These are phyloP conservation scores for Dissophora ornata DNA, from an alignment of 192 early-diverging fungal genomes.

Conservation along the genomic window DNA sequence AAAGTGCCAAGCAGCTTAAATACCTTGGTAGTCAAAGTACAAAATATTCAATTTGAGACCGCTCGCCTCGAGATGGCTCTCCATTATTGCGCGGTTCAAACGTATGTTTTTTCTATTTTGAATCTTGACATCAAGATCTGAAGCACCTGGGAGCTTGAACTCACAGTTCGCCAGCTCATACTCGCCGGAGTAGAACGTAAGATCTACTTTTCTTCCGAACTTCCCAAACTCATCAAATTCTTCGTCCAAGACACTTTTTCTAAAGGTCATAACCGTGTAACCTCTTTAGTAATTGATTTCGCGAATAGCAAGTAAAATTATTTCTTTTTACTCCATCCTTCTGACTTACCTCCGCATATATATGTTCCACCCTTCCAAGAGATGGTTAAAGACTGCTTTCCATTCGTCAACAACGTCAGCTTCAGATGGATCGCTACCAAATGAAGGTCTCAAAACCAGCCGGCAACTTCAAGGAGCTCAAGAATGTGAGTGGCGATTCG, in stretches of 20 bases:
- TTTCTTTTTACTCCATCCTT: slow-evolving; percentile 15
- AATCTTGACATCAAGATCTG: slow-evolving; percentile 7
- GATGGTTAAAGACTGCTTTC: slow-evolving; percentile 14
- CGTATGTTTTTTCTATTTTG: slow-evolving; percentile 19
- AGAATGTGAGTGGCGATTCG: slow-evolving; percentile 7
- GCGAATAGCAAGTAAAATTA: slow-evolving; percentile 9
- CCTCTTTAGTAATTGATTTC: slow-evolving; percentile 14
- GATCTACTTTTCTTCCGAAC: slow-evolving; percentile 17
- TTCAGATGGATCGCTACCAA: slow-evolving; percentile 9
- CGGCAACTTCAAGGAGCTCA: slow-evolving; percentile 17
- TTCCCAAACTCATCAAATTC: slow-evolving; percentile 16
- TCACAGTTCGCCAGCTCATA: slow-evolving; percentile 14
- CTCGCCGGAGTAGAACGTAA: slow-evolving; percentile 3
- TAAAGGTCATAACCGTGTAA: slow-evolving; percentile 6
- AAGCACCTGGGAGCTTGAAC: slow-evolving; percentile 16
- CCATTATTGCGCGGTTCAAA: slow-evolving; percentile 15
- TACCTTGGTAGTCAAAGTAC: slow-evolving; percentile 14
- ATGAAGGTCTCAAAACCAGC: slow-evolving; percentile 13
- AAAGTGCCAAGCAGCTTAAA: background rate
- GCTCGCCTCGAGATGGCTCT: slow-evolving; percentile 8
- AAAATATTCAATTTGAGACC: slow-evolving; percentile 1
- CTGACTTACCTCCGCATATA: slow-evolving; percentile 20
- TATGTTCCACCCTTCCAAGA: slow-evolving; percentile 8
- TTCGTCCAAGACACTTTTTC: slow-evolving; percentile 8
- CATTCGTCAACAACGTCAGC: slow-evolving; percentile 22